Percentiles rank a stretch among this genome's conserved stretches.
Conservation (phyloP, 1,284 basidiomycete species). For the Microbotryum intermedium region DNA sequence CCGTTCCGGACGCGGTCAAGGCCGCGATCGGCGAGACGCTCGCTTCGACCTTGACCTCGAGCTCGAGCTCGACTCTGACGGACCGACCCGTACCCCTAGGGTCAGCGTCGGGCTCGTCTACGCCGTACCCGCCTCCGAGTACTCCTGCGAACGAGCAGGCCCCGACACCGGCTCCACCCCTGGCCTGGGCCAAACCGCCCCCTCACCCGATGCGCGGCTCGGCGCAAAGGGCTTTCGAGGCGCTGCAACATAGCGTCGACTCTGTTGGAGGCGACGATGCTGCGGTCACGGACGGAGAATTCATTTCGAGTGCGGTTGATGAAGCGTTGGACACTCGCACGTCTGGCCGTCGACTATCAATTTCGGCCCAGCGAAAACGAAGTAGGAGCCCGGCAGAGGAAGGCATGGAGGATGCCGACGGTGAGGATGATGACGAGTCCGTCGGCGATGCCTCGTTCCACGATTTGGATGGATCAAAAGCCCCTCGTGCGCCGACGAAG, state of each 20-base stretch:
- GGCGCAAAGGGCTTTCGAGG: neutral
- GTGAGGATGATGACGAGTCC: neutral
- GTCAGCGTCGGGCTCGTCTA: too few species aligned
- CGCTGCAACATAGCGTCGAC: too few species aligned
- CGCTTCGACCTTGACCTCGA: too few species aligned
- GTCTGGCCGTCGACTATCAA: neutral
- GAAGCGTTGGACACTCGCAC: neutral
- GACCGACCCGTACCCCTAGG: too few species aligned
- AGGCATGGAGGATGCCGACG: neutral
- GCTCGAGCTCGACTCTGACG: too few species aligned
- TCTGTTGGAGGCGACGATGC: neutral
- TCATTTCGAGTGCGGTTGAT: neutral
- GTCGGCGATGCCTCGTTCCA: constrained; percentile 13
- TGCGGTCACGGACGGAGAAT: neutral
- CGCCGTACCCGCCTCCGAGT: too few species aligned
- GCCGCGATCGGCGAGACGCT: too few species aligned
- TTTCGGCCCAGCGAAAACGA: neutral
- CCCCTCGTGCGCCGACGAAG: neutral
- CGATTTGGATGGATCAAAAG: constrained; percentile 3
- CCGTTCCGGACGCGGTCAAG: too few species aligned
- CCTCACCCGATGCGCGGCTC: neutral
- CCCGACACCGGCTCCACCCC: neutral
- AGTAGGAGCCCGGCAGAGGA: constrained; percentile 9
- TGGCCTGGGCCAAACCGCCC: constrained; percentile 4
- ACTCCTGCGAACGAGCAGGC: too few species aligned